These are phyloP conservation scores for Fusarium sp. DNA, from an alignment of 2,329 filamentous ascomycete genomes.

Conservation along the genomic window DNA sequence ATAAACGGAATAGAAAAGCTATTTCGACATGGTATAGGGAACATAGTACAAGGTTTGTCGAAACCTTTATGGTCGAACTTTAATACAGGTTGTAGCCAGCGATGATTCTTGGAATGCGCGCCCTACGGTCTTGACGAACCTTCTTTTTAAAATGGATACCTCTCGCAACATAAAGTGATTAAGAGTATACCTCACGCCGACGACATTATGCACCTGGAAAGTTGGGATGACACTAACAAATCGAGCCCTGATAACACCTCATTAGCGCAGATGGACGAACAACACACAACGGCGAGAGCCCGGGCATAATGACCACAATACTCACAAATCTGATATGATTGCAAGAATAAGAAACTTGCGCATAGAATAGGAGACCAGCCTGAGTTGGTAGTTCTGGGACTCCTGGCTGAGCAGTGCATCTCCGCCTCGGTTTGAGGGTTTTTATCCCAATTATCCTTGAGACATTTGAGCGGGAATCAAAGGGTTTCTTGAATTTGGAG, in stretches of 20 bases:
- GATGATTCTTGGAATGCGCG: not conserved
- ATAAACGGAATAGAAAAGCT: not conserved
- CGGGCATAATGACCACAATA: not conserved
- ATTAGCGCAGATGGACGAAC: not conserved
- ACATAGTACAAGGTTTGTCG: not conserved
- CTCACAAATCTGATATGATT: not conserved
- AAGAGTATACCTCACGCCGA: rapidly evolving
- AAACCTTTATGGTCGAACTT: not conserved
- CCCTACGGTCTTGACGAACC: not conserved
- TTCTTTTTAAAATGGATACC: not conserved
- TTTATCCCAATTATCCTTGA: too few species aligned
- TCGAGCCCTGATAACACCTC: not conserved
- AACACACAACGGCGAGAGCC: not conserved
- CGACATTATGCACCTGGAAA: not conserved
- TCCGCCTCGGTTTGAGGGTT: too few species aligned
- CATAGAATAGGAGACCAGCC: not conserved
- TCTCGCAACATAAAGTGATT: not conserved
- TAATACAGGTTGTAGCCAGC: not conserved
- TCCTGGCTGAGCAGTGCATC: too few species aligned
- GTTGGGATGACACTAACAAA: not conserved
- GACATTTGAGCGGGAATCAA: too few species aligned
- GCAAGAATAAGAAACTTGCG: not conserved
- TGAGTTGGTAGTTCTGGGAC: not conserved
- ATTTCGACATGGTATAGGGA: not conserved
- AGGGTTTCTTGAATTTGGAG: too few species aligned